Conservation (phyloP, 768 basidiomycete species). For the Leucocoprinus sp. region DNA sequence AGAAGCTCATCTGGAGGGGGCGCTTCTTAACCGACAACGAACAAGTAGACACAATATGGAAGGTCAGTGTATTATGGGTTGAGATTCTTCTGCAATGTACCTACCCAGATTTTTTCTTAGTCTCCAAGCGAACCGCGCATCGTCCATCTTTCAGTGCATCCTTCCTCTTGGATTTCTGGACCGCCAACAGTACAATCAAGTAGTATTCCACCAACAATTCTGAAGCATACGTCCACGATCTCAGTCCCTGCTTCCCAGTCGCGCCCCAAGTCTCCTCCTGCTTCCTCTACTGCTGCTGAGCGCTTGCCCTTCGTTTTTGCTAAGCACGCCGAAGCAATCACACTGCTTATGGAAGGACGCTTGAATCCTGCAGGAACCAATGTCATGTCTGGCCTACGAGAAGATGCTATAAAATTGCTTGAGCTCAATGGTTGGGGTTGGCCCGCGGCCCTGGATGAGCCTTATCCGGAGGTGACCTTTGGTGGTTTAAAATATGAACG, state of each 20-base stretch:
- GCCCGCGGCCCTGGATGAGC: slow-evolving; percentile 41
- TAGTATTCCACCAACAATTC: slow-evolving; percentile 14
- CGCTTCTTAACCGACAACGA: slow-evolving; percentile 58
- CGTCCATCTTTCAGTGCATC: slow-evolving; percentile 74
- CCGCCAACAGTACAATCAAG: slow-evolving; percentile 32
- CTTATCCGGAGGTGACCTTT: slow-evolving; percentile 31
- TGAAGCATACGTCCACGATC: slow-evolving; percentile 1
- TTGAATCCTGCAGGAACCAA: slow-evolving; percentile 13
- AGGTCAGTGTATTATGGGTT: slow-evolving; percentile 32
- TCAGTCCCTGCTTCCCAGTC: slow-evolving; percentile 4
- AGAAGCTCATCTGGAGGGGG: slow-evolving; percentile 71
- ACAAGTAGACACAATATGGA: slow-evolving; percentile 61
- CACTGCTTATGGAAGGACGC: slow-evolving; percentile 22
- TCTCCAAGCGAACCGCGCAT: slow-evolving; percentile 46
- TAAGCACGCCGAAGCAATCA: slow-evolving; percentile 37
- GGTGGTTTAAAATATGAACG: slow-evolving; percentile 36
- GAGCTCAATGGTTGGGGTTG: slow-evolving; percentile 37
- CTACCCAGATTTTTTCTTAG: slow-evolving; percentile 26
- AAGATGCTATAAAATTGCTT: slow-evolving; percentile 25
- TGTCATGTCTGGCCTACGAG: slow-evolving; percentile 15
- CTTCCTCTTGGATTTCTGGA: slow-evolving; percentile 59
- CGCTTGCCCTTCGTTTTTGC: slow-evolving; percentile 29
- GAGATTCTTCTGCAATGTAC: neutral
- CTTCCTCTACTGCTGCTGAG: slow-evolving; percentile 12
- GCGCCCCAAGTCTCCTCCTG: neutral